Base-by-base conservation (phyloP, 2,329 filamentous ascomycete genomes). In the Alternaria alternata region DNA sequence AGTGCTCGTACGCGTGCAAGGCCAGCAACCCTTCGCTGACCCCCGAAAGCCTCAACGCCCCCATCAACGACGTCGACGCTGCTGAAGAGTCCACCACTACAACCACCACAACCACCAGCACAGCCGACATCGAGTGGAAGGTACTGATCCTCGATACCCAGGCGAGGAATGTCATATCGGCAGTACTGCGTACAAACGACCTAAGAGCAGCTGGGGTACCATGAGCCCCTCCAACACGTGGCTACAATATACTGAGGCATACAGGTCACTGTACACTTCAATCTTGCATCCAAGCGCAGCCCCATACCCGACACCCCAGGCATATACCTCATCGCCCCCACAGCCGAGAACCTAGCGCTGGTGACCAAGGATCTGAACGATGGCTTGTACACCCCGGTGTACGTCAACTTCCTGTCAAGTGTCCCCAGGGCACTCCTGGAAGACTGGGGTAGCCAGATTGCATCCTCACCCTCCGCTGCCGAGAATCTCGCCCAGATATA, bases 401-500 rank as follows among this genome's bases (percentile, higher is more conserved):
- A 98, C 76, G 88, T 99, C 81, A 99, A 99, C 82, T 97, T 99
- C 79, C 88, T 98, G 55, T 96, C 93, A 43, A 97, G 94, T 18
- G 89, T 99, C 77, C 92, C 94, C 5, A 87, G 95, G 64, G 90
- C 93, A 7, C 84, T 98, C 16, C 87, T 99, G 51, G 95, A 99
- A 82, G 94, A 98, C 63, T 98, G 99, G 76, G 95, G 94, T 5
- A 86, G 91, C 16, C 89, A 97, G 76, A 96, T 59, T 11, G 57
- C 94, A 11, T 94, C 93, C 6, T 83, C 91, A 30, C 89, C 93
- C 12, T 92, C 90, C 26, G 97, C 93, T 0, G 89, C 94, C 5
- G 94, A 98, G 69, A 89, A 91, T 71, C 94, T 99, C 64, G 89
- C 94, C 2, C 94, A 97, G 73, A 87, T 99, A 7, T 99, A 90